Percentiles rank a stretch among this genome's conserved stretches.
Evolutionary conservation across 495 filamentous ascomycete genomes (phyloP).

Genomic region (Hyaloscypha finlandica): DNA sequence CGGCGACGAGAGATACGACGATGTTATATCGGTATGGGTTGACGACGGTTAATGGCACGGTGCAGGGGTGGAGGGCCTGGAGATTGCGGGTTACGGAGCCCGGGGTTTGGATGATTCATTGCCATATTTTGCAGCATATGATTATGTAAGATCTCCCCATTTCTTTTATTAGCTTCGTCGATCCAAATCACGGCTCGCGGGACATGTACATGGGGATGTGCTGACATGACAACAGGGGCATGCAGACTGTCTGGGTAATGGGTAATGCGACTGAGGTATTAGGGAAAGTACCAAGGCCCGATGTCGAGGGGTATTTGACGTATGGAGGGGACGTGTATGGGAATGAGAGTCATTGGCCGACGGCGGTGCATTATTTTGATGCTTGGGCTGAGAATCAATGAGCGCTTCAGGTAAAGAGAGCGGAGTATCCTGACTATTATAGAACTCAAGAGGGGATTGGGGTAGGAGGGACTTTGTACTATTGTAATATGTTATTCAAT

Average conservation of each 20-base stretch:
- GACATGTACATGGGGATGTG: not conserved
- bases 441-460: too few species aligned
- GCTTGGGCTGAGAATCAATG: slow-evolving; percentile 9
- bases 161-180: not conserved
- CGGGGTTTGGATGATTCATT: slow-evolving; percentile 67
- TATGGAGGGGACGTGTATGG: slow-evolving; percentile 55
- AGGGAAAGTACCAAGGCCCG: slow-evolving; percentile 39
- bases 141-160: slow-evolving; percentile 42
- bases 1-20: slow-evolving; percentile 55
- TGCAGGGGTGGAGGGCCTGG: slow-evolving; percentile 61
- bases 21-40: slow-evolving; percentile 52
- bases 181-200: not conserved
- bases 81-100: slow-evolving; percentile 50
- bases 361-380: slow-evolving; percentile 26
- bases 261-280: slow-evolving; percentile 47
- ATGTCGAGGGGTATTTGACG: slow-evolving; percentile 48
- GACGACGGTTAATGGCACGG: slow-evolving; percentile 38
- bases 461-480: too few species aligned
- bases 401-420: too few species aligned
- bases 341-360: slow-evolving; percentile 37
- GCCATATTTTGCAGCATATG: slow-evolving; percentile 61
- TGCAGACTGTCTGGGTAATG: slow-evolving; percentile 57
- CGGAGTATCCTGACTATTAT: too few species aligned
- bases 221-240: slow-evolving; percentile 36
- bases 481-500: too few species aligned